Evolutionary conservation across 2,329 filamentous ascomycete genomes (phyloP).

Genomic region (Botrytis cinerea): DNA sequence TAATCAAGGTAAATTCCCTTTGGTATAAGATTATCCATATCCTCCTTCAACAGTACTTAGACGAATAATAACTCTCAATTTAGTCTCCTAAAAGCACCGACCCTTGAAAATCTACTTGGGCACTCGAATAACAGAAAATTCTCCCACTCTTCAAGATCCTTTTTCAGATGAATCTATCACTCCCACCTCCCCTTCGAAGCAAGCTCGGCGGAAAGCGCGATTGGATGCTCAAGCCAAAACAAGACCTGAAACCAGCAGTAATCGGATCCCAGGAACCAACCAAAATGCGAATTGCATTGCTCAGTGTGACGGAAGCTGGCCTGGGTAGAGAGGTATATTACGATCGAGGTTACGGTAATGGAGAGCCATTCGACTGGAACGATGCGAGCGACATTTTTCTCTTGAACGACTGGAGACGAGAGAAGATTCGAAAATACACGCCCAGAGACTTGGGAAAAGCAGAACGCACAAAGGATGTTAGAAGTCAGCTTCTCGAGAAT

Average conservation of each 20-base stretch:
- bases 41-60: no score
- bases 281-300: constrained; percentile 1
- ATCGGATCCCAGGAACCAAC: neutral
- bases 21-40: neutral
- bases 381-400: neutral
- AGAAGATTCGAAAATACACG: neutral
- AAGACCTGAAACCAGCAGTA: neutral
- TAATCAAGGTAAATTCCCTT: neutral
- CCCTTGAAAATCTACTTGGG: fast-evolving
- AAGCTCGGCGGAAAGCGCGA: neutral
- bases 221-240: neutral
- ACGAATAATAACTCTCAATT: neutral
- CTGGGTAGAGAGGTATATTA: neutral
- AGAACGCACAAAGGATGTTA: fast-evolving
- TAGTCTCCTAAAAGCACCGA: neutral
- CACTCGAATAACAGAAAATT: fast-evolving
- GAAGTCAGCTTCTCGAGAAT: neutral
- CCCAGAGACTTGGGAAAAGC: neutral
- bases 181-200: neutral
- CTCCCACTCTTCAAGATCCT: neutral
- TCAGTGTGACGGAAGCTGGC: neutral
- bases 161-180: neutral
- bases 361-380: constrained; percentile 5
- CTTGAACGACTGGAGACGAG: constrained; percentile 4
- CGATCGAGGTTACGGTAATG: neutral